A percentile compares a stretch with the other conserved stretches of the same genome.
phyloP scores from a whole-genome alignment of 2,329 filamentous ascomycete genomes.

The Alternaria ethzedia region DNA sequence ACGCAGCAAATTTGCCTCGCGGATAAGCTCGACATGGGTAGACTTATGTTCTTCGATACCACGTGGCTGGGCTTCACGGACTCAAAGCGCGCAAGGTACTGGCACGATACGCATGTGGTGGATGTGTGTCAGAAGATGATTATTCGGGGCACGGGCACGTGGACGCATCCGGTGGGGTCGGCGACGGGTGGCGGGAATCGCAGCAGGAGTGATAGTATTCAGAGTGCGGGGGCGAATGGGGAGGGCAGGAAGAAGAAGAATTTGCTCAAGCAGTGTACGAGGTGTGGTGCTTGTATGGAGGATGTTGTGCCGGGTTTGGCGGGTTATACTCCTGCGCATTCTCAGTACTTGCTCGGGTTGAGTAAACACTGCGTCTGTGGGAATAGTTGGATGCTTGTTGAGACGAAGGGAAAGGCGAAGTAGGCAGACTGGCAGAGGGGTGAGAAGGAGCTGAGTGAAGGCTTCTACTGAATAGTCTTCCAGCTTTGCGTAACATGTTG shows the following conservation, averaged over 20 bases:
- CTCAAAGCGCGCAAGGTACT: conserved; percentile 63
- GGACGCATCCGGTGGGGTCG: conserved; percentile 26
- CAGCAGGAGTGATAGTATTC: conserved; percentile 29
- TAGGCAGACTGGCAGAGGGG: background rate
- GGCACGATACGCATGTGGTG: conserved; percentile 65
- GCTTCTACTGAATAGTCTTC: background rate
- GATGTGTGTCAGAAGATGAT: conserved; percentile 63
- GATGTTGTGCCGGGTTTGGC: conserved; percentile 47
- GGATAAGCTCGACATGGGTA: conserved; percentile 66
- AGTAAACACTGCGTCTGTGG: conserved; percentile 50
- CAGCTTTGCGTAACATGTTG: background rate
- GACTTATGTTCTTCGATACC: conserved; percentile 76
- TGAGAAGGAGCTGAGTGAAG: background rate
- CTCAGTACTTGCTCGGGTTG: conserved; percentile 45
- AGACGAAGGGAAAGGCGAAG: conserved; percentile 26
- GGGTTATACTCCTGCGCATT: conserved; percentile 39
- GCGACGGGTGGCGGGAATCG: conserved; percentile 13
- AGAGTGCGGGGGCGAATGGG: conserved; percentile 13
- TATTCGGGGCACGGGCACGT: conserved; percentile 39
- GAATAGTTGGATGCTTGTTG: conserved; percentile 46
- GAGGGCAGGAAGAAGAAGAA: conserved; percentile 25
- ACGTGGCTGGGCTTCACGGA: conserved; percentile 70
- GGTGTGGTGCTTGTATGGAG: conserved; percentile 56
- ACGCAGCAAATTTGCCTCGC: conserved; percentile 56
- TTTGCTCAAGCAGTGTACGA: conserved; percentile 50